Evolutionary conservation across 2,329 filamentous ascomycete species (phyloP), one percentile per base, ranked within the genome.

Genomic region (Hymenoscyphus repandus): DNA sequence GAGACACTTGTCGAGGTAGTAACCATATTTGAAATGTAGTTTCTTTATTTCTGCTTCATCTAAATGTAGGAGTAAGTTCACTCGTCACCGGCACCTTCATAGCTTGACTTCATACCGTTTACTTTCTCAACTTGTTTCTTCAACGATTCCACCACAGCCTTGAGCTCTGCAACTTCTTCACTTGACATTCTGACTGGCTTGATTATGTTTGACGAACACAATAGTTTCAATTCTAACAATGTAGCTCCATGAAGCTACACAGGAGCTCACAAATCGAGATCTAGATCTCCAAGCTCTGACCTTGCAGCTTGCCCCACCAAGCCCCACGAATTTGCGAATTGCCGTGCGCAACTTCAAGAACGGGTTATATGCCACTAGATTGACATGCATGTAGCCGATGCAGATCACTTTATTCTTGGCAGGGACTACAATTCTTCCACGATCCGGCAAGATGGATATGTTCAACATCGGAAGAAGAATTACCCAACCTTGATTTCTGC

Each of bases 1-100:
- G 1, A 80, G 68, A 53, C 77, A 80, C 56, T 80, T 80, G 66
- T 80, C 77, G 22, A 80, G 68, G 60, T 80, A 80, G 63, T 80
- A 80, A 22, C 77, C 77, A 62, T 80, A 80, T 53, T 76, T 79
- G 68, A 75, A 77, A 59, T 80, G 77, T 2, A 75, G 70, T 60
- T 78, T 79, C 50, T 74, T 73, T 42, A 79, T 71, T 56, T 79
- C 74, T 33, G 75, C 72, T 61, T 79, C 74, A 51, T 78, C 76
- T 76, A 47, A 5, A 43, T 20, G 7, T 39, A 18, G 38, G 18
- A 18, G 11, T 37, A 6, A 20, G 15, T 49, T 13, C 27, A 15
- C 15, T 32, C 4, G 7, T 15, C 33, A 3, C 6, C 15, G 39
- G 32, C 56, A 63, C 57, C n/a, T 13, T 57, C 50, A 40, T 57